These are phyloP conservation scores for Zygoascus hellenicus DNA, from an alignment of 1,139 yeast species.

Conservation along the genomic window DNA sequence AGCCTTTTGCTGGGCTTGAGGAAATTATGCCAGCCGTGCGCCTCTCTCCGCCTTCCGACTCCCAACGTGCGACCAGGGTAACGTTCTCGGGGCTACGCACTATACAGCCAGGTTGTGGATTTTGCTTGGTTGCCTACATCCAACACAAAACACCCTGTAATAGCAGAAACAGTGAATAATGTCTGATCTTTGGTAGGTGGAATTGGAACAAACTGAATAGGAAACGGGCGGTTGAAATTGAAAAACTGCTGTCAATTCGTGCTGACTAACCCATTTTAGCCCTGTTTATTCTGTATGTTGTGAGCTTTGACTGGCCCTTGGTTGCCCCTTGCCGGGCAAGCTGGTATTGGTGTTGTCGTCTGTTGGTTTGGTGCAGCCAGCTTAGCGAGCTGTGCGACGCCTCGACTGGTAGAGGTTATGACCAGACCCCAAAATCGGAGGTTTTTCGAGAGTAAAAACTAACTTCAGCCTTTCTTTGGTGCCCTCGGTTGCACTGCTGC, in stretches of 20 bases:
- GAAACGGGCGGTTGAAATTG: not conserved
- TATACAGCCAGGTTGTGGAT: slow-evolving; percentile 3
- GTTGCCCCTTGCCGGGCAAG: not conserved
- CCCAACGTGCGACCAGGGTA: not conserved
- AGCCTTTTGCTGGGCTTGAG: too few relatives aligned
- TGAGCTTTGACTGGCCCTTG: too few relatives aligned
- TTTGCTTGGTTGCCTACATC: slow-evolving; percentile 1
- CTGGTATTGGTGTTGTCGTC: not conserved
- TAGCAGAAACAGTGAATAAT: slow-evolving; percentile 15
- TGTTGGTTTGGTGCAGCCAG: not conserved
- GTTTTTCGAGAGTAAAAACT: slow-evolving; percentile 17
- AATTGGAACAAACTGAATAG: not conserved
- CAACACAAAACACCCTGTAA: slow-evolving; percentile 5
- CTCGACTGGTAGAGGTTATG: not conserved
- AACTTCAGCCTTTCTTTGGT: slow-evolving; percentile 78
- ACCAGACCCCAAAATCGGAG: too few relatives aligned
- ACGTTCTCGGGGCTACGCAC: slow-evolving; percentile 5
- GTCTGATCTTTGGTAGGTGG: slow-evolving; percentile 37
- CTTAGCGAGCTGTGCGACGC: not conserved
- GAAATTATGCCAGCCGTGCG: too few relatives aligned
- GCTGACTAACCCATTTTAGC: slow-evolving; percentile 32
- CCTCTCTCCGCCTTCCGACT: too few relatives aligned
- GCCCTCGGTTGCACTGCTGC: slow-evolving; percentile 99
- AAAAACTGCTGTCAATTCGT: not conserved
- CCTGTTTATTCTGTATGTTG: slow-evolving; percentile 65